These are phyloP conservation scores for Tilletiopsis washingtonensis DNA, from an alignment of 1,284 basidiomycete species.

Conservation along the genomic window DNA sequence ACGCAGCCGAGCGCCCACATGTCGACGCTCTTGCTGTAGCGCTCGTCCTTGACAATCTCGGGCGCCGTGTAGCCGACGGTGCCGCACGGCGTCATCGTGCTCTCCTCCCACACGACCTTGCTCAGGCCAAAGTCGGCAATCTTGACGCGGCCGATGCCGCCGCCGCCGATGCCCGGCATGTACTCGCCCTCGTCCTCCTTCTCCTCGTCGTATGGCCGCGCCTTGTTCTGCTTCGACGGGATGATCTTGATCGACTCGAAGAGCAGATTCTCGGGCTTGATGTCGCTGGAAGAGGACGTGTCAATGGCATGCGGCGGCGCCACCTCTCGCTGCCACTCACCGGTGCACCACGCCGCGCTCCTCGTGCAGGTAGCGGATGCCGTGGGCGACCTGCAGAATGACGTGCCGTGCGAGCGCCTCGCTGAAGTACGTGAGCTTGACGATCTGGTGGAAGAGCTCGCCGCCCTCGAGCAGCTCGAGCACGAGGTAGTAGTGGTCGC, in stretches of 20 bases:
- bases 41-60: conserved; percentile 98
- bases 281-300: conserved; percentile 54
- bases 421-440: conserved; percentile 97
- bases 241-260: conserved; percentile 90
- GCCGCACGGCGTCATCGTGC: conserved; percentile 98
- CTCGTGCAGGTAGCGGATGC: conserved; percentile 91
- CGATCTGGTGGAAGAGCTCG: conserved; percentile 98
- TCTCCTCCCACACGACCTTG: conserved; percentile 98
- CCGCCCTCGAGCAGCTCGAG: conserved; percentile 77
- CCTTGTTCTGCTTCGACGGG: conserved; percentile 68
- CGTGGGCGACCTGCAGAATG: conserved; percentile 91
- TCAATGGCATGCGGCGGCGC: neutral
- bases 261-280: conserved; percentile 96
- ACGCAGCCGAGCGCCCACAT: conserved; percentile 99
- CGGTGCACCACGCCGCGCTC: conserved; percentile 96
- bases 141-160: conserved; percentile 95
- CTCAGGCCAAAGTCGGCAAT: conserved; percentile 97
- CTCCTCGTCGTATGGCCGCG: conserved; percentile 90
- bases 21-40: conserved; percentile 96
- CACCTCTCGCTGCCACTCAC: conserved; percentile 27
- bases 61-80: conserved; percentile 99
- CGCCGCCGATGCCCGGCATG: conserved; percentile 79
- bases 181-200: conserved; percentile 99
- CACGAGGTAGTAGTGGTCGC: conserved; percentile 88
- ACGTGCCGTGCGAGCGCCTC: conserved; percentile 69